A percentile compares a stretch with the other conserved stretches of the same genome.
phyloP scores from a whole-genome alignment of 1,139 yeast species.

The Saccharomyces hybrid region DNA sequence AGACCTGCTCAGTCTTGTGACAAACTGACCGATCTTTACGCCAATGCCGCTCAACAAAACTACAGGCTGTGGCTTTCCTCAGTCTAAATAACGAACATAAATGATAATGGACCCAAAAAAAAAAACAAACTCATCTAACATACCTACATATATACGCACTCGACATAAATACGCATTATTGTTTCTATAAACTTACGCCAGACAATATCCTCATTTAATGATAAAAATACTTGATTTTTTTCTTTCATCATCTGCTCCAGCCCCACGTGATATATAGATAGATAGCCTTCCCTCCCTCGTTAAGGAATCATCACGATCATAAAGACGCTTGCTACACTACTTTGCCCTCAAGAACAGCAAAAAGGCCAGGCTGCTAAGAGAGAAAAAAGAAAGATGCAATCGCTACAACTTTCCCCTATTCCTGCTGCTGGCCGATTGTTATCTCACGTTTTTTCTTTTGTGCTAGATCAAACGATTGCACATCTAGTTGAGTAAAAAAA shows the following conservation, averaged over 20 bases:
- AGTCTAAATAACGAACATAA: constrained; percentile 5
- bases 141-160: not conserved
- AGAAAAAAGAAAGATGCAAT: not conserved
- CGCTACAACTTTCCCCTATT: not conserved
- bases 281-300: not conserved
- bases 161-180: not conserved
- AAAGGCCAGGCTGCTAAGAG: not conserved
- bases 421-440: not conserved
- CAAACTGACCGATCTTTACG: constrained; percentile 4
- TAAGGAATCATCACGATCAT: not conserved
- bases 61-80: constrained; percentile 23
- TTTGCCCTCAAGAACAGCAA: not conserved
- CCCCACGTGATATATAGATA: not conserved
- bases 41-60: constrained; percentile 24
- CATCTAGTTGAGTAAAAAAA: not conserved
- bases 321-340: not conserved
- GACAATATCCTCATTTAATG: not conserved
- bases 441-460: not conserved
- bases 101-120: not conserved
- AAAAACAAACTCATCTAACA: not conserved
- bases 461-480: not conserved
- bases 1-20: not conserved
- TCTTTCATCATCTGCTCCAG: not conserved
- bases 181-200: not conserved
- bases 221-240: not conserved